phyloP scores from a whole-genome alignment of 2,329 filamentous ascomycete species.

The Nannizzia gypsea region DNA sequence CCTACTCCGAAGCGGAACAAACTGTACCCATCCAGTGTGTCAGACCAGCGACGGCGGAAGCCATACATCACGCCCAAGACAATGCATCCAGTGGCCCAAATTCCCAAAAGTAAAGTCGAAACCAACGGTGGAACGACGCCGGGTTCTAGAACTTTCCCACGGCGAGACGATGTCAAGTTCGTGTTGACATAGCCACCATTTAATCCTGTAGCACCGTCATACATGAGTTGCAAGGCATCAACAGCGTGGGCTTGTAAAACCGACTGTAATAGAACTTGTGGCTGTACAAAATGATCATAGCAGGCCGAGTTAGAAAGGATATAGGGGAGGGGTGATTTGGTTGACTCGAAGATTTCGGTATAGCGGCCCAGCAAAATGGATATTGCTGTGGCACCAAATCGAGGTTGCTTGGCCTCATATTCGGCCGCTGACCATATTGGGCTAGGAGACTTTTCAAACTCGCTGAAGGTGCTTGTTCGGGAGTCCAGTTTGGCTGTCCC shows the following conservation, averaged over 20 bases:
- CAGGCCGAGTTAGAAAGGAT: background rate
- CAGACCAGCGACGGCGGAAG: conserved; percentile 10
- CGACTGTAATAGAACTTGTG: background rate
- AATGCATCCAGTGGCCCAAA: conserved; percentile 11
- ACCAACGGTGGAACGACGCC: conserved; percentile 5
- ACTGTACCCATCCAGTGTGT: conserved; percentile 12
- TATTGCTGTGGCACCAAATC: background rate
- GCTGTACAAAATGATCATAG: background rate
- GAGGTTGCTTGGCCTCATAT: background rate
- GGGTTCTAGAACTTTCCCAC: conserved; percentile 6
- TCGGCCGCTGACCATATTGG: background rate
- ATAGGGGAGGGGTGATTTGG: background rate
- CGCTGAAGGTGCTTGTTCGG: background rate
- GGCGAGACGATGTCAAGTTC: conserved; percentile 4
- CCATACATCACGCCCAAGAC: conserved; percentile 11
- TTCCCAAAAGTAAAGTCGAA: conserved; percentile 1
- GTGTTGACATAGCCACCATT: background rate
- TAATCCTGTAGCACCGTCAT: conserved; percentile 1
- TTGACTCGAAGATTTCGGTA: conserved; percentile 1
- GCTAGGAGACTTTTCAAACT: background rate
- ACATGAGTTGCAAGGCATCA: conserved; percentile 10
- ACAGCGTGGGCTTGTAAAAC: conserved; percentile 8
- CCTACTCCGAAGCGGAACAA: conserved; percentile 11
- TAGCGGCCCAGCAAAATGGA: background rate
- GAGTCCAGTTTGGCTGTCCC: conserved; percentile 6